These are phyloP conservation scores for Solanum piurae DNA, from an alignment of 257 asterid species.

Conservation along the genomic window DNA sequence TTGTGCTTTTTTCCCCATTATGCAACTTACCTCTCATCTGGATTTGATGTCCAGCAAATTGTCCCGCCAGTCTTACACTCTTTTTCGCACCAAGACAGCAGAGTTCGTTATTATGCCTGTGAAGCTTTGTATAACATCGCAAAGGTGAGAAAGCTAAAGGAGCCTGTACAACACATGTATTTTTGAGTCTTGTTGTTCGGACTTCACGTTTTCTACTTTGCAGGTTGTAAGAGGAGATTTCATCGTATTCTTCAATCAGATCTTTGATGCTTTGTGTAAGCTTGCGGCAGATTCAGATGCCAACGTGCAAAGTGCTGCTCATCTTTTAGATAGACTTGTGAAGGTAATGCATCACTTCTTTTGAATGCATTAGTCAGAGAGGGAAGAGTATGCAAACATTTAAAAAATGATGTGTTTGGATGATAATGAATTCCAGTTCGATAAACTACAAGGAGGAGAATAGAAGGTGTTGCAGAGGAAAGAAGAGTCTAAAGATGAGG, in stretches of 20 bases:
- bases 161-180: background rate
- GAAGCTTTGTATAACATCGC: slow-evolving; percentile 98
- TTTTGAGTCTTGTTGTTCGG: slow-evolving; percentile 4
- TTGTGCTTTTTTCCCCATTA: background rate
- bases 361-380: background rate
- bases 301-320: slow-evolving; percentile 99
- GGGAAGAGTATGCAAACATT: background rate
- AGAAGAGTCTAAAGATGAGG: background rate
- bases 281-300: slow-evolving; percentile 97
- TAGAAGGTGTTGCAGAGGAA: background rate
- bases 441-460: background rate
- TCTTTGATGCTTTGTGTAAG: slow-evolving; percentile 91
- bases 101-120: slow-evolving; percentile 98
- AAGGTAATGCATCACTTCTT: slow-evolving; percentile 36
- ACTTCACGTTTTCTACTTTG: slow-evolving; percentile 17
- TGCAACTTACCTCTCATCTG: slow-evolving; percentile 9
- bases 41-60: slow-evolving; percentile 60
- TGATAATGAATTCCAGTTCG: background rate
- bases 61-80: slow-evolving; percentile 90
- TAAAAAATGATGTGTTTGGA: background rate
- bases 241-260: slow-evolving; percentile 90
- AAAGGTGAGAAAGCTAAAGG: slow-evolving; percentile 42
- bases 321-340: slow-evolving; percentile 96
- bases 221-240: slow-evolving; percentile 99
- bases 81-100: slow-evolving; percentile 90